A percentile compares a stretch with the other conserved stretches of the same genome.
Conservation (phyloP, 139 green algal species). For the Micromonas commoda region DNA sequence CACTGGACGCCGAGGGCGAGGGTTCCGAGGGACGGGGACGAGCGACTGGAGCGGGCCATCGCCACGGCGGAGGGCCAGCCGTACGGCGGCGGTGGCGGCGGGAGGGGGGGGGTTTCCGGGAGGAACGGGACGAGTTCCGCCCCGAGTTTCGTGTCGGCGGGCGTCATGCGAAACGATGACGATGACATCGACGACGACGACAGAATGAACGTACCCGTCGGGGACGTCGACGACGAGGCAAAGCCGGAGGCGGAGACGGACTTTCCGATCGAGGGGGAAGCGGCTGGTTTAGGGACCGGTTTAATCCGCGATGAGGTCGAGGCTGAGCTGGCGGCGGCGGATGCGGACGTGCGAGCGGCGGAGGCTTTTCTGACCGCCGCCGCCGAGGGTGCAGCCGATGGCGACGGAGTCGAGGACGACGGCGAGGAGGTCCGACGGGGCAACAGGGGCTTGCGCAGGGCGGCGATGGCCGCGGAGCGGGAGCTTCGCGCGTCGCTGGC, state of each 20-base stretch:
- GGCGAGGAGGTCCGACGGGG: not conserved
- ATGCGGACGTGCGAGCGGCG: not conserved
- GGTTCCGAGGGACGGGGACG: too few relatives aligned
- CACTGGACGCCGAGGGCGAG: not conserved
- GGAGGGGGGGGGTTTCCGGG: not conserved
- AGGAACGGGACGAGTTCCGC: not conserved
- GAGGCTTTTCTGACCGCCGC: not conserved
- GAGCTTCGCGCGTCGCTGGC: not conserved
- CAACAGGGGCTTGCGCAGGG: too few relatives aligned
- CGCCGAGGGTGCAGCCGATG: constrained; percentile 1
- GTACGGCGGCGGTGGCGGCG: too few relatives aligned
- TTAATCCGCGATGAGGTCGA: not conserved
- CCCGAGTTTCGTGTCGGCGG: not conserved
- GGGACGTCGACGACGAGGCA: not conserved
- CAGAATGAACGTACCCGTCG: not conserved
- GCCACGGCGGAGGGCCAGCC: not conserved
- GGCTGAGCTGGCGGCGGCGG: not conserved
- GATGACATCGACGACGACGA: too few relatives aligned
- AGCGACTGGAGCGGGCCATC: not conserved
- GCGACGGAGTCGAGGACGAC: not conserved
- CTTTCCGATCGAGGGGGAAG: not conserved
- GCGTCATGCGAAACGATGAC: not conserved
- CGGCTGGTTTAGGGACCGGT: not conserved
- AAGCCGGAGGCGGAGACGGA: not conserved
- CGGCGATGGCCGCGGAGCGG: too few relatives aligned